Percentiles rank a stretch among this genome's conserved stretches.
These are phyloP conservation scores for Boletus pseudopeckii DNA, from an alignment of 768 basidiomycete genomes.

Conservation along the genomic window DNA sequence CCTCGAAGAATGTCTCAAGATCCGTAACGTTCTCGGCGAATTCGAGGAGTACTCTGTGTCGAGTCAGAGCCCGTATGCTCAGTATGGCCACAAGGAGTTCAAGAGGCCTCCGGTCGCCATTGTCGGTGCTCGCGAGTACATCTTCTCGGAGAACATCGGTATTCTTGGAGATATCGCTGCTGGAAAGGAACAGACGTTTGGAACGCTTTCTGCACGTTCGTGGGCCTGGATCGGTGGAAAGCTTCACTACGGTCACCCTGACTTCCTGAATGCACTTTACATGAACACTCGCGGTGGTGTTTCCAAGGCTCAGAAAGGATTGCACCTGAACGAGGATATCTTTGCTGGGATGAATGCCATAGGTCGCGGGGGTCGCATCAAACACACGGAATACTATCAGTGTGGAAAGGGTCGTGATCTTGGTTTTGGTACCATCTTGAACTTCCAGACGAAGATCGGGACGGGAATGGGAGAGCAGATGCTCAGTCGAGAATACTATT, in stretches of 20 bases:
- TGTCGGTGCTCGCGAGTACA: constrained; percentile 98
- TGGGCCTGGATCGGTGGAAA: constrained; percentile 99
- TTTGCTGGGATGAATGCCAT: constrained; percentile 99
- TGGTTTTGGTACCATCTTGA: constrained; percentile 97
- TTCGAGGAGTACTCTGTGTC: constrained; percentile 92
- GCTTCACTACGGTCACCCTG: constrained; percentile 98
- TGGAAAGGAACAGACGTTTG: constrained; percentile 99
- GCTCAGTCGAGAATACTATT: constrained; percentile 99
- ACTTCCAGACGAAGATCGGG: constrained; percentile 99
- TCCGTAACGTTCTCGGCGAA: constrained; percentile 95
- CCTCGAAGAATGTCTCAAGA: constrained; percentile 98
- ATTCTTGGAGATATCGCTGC: constrained; percentile 98
- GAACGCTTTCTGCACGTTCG: constrained; percentile 92
- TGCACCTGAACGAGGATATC: constrained; percentile 99
- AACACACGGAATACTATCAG: constrained; percentile 99
- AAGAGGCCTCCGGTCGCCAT: constrained; percentile 89
- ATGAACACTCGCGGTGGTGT: constrained; percentile 99
- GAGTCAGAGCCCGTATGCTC: constrained; percentile 87
- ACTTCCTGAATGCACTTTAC: constrained; percentile 96
- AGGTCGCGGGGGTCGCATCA: constrained; percentile 94
- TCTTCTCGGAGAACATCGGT: constrained; percentile 99
- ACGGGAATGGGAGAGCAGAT: constrained; percentile 99
- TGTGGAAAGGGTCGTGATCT: constrained; percentile 99
- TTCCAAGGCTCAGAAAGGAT: constrained; percentile 97
- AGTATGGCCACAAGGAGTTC: constrained; percentile 88